phyloP scores from a whole-genome alignment of 495 filamentous ascomycete genomes.

The Halenospora varia region DNA sequence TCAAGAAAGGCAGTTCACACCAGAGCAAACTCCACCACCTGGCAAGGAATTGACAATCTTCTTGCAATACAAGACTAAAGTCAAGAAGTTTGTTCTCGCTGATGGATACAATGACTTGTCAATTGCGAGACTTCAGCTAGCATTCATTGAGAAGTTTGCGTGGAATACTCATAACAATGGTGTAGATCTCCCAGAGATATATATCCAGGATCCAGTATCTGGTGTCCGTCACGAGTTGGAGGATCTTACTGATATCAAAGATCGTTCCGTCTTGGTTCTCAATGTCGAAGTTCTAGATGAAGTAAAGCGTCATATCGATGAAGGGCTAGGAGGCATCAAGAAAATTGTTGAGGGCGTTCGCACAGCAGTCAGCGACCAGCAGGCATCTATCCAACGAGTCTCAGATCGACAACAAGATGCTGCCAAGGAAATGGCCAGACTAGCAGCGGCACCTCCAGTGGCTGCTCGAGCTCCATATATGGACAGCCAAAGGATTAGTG shows the following conservation, averaged over 20 bases:
- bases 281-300: constrained; percentile 96
- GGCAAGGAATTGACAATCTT: constrained; percentile 94
- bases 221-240: constrained; percentile 95
- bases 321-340: constrained; percentile 77
- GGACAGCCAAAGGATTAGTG: constrained; percentile 13
- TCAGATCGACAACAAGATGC: constrained; percentile 88
- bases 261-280: constrained; percentile 86
- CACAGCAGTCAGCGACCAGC: constrained; percentile 74
- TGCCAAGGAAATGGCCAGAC: constrained; percentile 82
- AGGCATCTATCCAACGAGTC: constrained; percentile 74
- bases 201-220: constrained; percentile 93
- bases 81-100: constrained; percentile 89
- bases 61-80: constrained; percentile 91
- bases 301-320: constrained; percentile 93
- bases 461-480: constrained; percentile 3
- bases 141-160: constrained; percentile 99
- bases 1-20: constrained; percentile 37
- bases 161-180: constrained; percentile 97
- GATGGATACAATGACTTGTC: constrained; percentile 81
- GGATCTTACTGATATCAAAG: constrained; percentile 91
- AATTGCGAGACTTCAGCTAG: constrained; percentile 81
- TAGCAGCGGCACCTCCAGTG: constrained; percentile 42
- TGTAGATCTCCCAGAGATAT: constrained; percentile 90
- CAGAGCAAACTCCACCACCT: constrained; percentile 71
- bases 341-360: constrained; percentile 77